Evolutionary conservation across 139 green algal genomes (phyloP).

Genomic region (Tetradesmus obliquus): DNA sequence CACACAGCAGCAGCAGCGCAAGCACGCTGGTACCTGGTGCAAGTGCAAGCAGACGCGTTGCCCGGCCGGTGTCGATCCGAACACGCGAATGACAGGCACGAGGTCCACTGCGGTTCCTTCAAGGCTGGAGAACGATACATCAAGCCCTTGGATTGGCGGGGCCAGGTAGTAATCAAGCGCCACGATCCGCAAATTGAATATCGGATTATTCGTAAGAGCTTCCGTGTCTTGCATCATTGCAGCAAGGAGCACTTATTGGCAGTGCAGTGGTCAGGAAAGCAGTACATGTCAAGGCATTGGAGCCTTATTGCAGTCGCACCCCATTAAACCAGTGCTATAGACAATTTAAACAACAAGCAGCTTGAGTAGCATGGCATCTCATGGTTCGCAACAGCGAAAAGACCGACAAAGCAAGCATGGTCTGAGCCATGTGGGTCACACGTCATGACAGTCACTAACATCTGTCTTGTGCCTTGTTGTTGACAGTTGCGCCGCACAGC

Average conservation of each 20-base stretch:
- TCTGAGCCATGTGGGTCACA: no score
- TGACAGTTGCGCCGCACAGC: no score
- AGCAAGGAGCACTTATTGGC: background rate
- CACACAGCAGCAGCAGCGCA: background rate
- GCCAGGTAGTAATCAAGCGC: constrained; percentile 91
- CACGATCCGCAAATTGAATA: constrained; percentile 76
- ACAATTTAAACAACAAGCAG: no score
- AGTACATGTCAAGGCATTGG: background rate
- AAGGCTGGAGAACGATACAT: constrained; percentile 77
- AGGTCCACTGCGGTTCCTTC: constrained; percentile 68
- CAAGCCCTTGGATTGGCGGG: constrained; percentile 79
- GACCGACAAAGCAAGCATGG: no score
- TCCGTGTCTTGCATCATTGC: background rate
- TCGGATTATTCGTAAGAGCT: background rate
- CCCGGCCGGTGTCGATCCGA: constrained; percentile 87
- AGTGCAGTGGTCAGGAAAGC: background rate
- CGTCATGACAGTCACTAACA: no score
- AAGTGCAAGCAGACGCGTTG: constrained; percentile 94
- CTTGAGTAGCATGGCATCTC: no score
- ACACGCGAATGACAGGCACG: constrained; percentile 94
- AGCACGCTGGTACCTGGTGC: constrained; percentile 73
- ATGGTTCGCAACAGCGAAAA: no score
- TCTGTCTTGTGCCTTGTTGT: no score
- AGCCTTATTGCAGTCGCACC: background rate
- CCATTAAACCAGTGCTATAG: background rate